Evolutionary conservation across 139 green algal species (phyloP), one percentile per base, ranked within the genome.

Genomic region (Tetradesmus obliquus): DNA sequence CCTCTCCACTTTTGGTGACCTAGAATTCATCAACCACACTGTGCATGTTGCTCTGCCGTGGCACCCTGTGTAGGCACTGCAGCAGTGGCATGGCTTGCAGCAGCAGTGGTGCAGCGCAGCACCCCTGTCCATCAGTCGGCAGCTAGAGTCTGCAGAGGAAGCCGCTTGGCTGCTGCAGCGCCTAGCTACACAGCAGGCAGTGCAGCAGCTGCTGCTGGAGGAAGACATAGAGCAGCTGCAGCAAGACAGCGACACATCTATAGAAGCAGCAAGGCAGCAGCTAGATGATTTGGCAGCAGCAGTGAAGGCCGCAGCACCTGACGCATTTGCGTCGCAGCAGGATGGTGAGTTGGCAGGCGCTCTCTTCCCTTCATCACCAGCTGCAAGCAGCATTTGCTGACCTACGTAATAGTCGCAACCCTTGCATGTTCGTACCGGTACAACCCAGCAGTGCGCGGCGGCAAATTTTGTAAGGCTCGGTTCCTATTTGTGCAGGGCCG

Each of bases 101-200:
- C 79, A 87, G 32, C 24, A 81, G n/a, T 91, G 88, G 88, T 79
- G 79, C 76, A 58, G 32, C 32, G 19, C 51, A 7, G 24, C 5
- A 1, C 79, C 58, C 24, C 55, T 87, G 5, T 58, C 55, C 15
- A 1, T 32, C 22, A 20, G 15, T 4, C 79, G 82, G 88, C 79
- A 87, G 88, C 55, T 91, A 3, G 88, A 87, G 9, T 79, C 88
- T 69, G 55, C 79, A 55, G 88, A 91, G 20, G 69, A 57, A 58
- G 88, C 88, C 15, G 88, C 57, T 3, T 91, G 88, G 88, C 58
- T 87, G 53, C 57, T 91, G 88, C 88, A 91, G 58, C 88, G 79
- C 13, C 58, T 91, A 6, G 88, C 20, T 0, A 58, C 57, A 4
- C 79, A 80, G 79, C 88, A 91, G 32, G 55, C 19, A 58, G 10